Evolutionary conservation across 305 asterid genomes (phyloP), one percentile per base, ranked within the genome.

Genomic region (Fraxinus albicans): DNA sequence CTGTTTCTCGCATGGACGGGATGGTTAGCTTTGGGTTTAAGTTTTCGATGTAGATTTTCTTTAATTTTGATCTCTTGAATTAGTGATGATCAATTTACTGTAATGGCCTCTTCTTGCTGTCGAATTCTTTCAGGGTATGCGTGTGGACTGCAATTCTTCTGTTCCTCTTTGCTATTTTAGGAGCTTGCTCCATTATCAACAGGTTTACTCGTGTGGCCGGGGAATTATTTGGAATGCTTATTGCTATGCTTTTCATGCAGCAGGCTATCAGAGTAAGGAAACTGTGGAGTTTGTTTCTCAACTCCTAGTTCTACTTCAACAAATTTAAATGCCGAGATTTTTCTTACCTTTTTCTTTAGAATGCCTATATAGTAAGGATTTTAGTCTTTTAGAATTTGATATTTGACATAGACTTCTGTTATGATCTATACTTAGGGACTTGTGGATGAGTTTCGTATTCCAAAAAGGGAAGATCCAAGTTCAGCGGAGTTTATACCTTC

Each of bases 201-300:
- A 86, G 99, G 87, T 96, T 96, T 55, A 96, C 99, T 77, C 99
- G 99, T 38, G 84, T 96, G 73, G 99, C 98, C 3, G 99, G 99
- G 17, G 99, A 96, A 84, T 76, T 94, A 8, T 96, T 96, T 79
- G 99, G 99, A 31, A 89, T 96, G 94, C 97, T 96, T 9, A 96
- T 96, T 70, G 98, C 99, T 3, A 94, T 96, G 98, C 98, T 96
- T 65, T 96, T 94, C 91, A 93, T 96, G 99, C 99, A 96, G 86
- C 98, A 96, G 86, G 98, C 99, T 31, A 90, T 96, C 83, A 92
- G 87, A 79, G 99, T 94, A 88, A 87, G 87, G 40, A 77, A 29
- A 63, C 58, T 81, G 27, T 47, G 19, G 21, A n/a, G 12, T 42
- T 36, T 42, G 27, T 53, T 36, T 31, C 38, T 74, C 74, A 21